These are phyloP conservation scores for Petunia hybrid DNA, from an alignment of 305 asterid genomes.

Conservation along the genomic window DNA sequence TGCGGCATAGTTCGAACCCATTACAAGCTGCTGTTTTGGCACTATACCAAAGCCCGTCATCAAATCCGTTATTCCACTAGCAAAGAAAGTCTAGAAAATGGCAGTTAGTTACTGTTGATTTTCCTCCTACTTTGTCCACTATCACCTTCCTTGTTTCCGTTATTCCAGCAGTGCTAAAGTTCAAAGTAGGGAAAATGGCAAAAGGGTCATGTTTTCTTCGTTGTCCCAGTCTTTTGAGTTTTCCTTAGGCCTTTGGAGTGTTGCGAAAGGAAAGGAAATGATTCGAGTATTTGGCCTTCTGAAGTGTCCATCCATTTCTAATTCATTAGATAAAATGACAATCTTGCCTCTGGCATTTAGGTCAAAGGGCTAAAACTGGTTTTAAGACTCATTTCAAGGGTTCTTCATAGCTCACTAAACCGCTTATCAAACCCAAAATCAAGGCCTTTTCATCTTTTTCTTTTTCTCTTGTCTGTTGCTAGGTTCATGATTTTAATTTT, in stretches of 20 bases:
- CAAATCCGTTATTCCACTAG: no score
- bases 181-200: no score
- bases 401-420: not conserved
- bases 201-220: not conserved
- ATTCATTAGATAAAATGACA: not conserved
- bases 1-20: no score
- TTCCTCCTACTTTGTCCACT: constrained; percentile 73
- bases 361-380: not conserved
- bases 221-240: not conserved
- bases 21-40: not conserved
- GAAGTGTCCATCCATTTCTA: no score
- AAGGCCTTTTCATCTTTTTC: not conserved
- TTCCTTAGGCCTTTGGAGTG: not conserved
- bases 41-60: not conserved
- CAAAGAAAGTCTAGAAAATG: not conserved
- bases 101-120: constrained; percentile 72
- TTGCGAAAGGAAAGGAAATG: not conserved
- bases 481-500: no score
- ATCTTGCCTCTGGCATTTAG: not conserved
- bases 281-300: no score
- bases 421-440: not conserved
- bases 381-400: not conserved
- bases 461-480: no score
- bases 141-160: constrained; percentile 78
- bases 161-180: not conserved